Base-by-base conservation (phyloP, 306 rosid genomes). In the Cucurbita moschata region DNA sequence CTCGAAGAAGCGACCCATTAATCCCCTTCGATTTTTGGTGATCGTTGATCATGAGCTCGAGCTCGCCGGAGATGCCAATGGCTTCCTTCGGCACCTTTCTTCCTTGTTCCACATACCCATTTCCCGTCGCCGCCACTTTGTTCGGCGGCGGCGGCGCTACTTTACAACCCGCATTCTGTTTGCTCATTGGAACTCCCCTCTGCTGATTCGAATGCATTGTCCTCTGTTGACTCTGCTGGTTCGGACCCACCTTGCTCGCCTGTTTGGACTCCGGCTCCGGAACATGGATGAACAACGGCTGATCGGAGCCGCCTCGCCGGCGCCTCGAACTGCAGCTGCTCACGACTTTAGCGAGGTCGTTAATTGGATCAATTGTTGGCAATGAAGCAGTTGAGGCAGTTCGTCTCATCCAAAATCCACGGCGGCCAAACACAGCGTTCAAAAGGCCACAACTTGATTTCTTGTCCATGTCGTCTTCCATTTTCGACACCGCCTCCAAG, bases 61-160 rank as follows among this genome's bases (percentile, higher is more conserved):
- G 96, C 82, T 92, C 98, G 6, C 98, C 96, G 0, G 96, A 92
- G 14, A 92, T 79, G 3, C 96, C 91, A 76, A 83, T 23, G 39
- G 83, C 90, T 67, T 92, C 98, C 77, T 75, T 86, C 1, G 91
- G 91, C 4, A 90, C 93, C 82, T 43, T 87, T 80, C 82, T 82
- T 7, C 89, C 95, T 21, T 83, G 92, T 62, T 79, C 85, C 5
- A 86, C 93, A 63, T 91, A 86, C 15, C 80, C 86, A 19, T 81
- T 69, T 5, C 61, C 73, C 4, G 63, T 57, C 11, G 57, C 70
- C 9, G 71, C 65, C 6, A 6, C 75, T 46, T 58, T 38, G 73
- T 39, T 42, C 47, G 73, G 15, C 30, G 75, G 65, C 30, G 75
- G 65, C 73, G 75, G 35, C 35, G 74, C 65, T 14, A 79, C 71